Evolutionary conservation across 352 stramenopile genomes (phyloP).

Genomic region (Globisporangium camurandrum): DNA sequence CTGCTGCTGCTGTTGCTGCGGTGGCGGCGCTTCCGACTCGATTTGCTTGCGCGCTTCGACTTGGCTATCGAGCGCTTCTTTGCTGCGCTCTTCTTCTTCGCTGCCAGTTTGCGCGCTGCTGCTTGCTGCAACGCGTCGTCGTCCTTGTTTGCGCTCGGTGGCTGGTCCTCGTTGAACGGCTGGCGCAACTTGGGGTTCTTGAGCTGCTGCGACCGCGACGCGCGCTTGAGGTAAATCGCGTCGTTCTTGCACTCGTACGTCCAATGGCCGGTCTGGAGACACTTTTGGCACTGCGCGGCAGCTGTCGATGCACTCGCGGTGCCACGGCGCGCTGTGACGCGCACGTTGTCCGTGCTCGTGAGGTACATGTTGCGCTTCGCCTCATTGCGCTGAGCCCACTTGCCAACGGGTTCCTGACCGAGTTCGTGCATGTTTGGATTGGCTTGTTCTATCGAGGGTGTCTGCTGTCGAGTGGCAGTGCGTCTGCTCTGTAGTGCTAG

Average conservation of each 20-base stretch:
- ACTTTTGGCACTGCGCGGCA: conserved; percentile 76
- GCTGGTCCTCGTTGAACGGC: conserved; percentile 74
- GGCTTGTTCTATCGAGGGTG: not conserved
- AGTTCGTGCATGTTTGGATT: conserved; percentile 20
- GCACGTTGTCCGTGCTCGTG: conserved; percentile 70
- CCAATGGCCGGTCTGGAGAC: conserved; percentile 69
- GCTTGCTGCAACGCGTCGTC: conserved; percentile 13
- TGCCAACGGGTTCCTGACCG: conserved; percentile 41
- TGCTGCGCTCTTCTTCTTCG: conserved; percentile 13
- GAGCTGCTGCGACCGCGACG: conserved; percentile 71
- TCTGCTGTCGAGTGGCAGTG: too few species aligned
- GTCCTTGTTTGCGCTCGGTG: conserved; percentile 34
- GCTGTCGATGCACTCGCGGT: conserved; percentile 10
- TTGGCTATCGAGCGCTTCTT: conserved; percentile 9
- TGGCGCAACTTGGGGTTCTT: conserved; percentile 74
- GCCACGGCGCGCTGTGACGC: conserved; percentile 34
- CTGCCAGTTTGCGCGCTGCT: conserved; percentile 7
- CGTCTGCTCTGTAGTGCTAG: too few species aligned
- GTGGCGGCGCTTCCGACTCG: conserved; percentile 16
- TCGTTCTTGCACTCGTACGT: conserved; percentile 87
- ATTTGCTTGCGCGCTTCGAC: conserved; percentile 18
- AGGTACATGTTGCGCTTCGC: conserved; percentile 79
- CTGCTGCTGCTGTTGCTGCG: conserved; percentile 24
- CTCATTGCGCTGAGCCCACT: conserved; percentile 64
- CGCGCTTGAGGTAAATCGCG: conserved; percentile 70